Evolutionary conservation across 208 protist species (phyloP), one percentile per base, ranked within the genome.

Genomic region (Trichomonas tenax): DNA sequence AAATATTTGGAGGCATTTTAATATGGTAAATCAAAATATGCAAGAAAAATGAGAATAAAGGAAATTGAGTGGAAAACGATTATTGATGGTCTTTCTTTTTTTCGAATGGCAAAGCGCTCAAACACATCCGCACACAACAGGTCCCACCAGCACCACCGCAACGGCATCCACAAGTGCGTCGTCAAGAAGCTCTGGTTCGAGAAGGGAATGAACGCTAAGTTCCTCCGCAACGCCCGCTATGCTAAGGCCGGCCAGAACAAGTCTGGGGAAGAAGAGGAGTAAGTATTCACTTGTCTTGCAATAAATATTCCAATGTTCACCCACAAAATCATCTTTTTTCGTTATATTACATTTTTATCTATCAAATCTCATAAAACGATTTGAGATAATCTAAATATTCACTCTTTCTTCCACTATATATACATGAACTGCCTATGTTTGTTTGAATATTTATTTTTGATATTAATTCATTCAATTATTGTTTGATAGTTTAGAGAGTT

Each of bases 101-200:
- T 72, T 3, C 8, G 58, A 58, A 89, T 89, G 82, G 82, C 82
- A 45, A 89, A 89, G 82, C 34, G 82, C 10, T 46, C 40, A 21
- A 89, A 89, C 82, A 89, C 82, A 89, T 89, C 82, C n/a, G 82
- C 82, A 89, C 82, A 89, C 40, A 89, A 89, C 82, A 89, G 82
- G 41, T 45, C 34, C 6, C 82, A 89, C 82, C 82, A 89, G 36
- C 40, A 46, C 17, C 82, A 89, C 40, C 82, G 82, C 40, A 89
- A 89, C 40, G 82, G 82, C 17, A 89, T 89, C 40, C 23, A 89
- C 10, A 44, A 46, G 17, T 26, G n/a, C 34, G 36, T n/a, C 14
- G 36, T 44, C 40, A 40, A 44, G 23, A n/a, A 44, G 48, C 82
- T 89, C 36, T 89, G 82, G 82, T 89, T 89, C 82, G 17, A n/a